Evolutionary conservation across 2,329 filamentous ascomycete genomes (phyloP), one percentile per base, ranked within the genome.

Genomic region (Monilinia fructicola): DNA sequence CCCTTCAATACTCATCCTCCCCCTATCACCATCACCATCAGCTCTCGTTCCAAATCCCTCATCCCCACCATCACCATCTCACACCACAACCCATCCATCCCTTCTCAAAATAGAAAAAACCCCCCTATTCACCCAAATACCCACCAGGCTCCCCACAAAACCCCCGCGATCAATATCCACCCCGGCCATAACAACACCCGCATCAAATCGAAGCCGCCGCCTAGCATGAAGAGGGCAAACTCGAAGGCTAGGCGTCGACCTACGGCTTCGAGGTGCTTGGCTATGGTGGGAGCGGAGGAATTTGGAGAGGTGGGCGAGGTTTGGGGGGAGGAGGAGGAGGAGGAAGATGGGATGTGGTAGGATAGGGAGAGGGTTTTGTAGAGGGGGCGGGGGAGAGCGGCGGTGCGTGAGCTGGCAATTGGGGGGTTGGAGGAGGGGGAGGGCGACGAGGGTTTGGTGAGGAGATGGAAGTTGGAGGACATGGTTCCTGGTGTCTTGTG

Each of bases 171-270:
- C 21, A 75, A 59, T 28, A 75, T 66, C 75, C 75, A 76, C 6
- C 75, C 75, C 0, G 75, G 75, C 75, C 75, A 76, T 42, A 76
- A 73, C 2, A 76, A n/a, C 3, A 75, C 4, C 16, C 76, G 48
- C 21, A 75, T 53, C 2, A 76, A 11, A 11, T 58, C 60, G 64
- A 74, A 73, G 5, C 75, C 75, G 18, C 69, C 68, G 1, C 75
- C 75, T 1, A 76, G 54, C 31, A 75, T 55, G 54, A 75, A 75
- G 18, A 72, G 63, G 56, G 70, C 70, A 9, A 76, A 67, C 62
- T 76, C 75, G 65, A 68, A 73, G 4, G 67, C 71, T 4, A 76
- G 18, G 10, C 58, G 58, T 0, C 58, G 58, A 10, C 28, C 18
- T 6, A 60, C 4, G 7, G 59, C 72, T 74, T 26, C 65, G 65